Conservation (phyloP, 1,139 yeast species). For the Saccharomycopsis hybrid region DNA sequence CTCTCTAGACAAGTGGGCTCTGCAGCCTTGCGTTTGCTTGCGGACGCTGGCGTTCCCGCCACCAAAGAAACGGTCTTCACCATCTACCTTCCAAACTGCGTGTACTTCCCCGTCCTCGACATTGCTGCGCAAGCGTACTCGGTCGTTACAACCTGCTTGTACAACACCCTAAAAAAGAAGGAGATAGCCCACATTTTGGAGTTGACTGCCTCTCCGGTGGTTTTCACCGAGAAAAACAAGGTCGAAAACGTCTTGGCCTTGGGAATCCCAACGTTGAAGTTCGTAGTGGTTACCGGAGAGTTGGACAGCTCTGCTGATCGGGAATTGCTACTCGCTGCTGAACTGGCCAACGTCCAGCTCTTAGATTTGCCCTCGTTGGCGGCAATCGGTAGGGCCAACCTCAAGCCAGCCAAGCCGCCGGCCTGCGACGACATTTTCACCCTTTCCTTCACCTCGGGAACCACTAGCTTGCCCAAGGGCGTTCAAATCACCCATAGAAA, state of each 20-base stretch:
- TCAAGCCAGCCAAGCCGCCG: slow-evolving; percentile 25
- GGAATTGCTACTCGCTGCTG: slow-evolving; percentile 22
- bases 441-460: slow-evolving; percentile 51
- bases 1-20: slow-evolving; percentile 25
- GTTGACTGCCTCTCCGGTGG: slow-evolving; percentile 35
- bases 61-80: slow-evolving; percentile 29
- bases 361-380: slow-evolving; percentile 34
- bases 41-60: slow-evolving; percentile 27
- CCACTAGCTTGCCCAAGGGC: slow-evolving; percentile 53
- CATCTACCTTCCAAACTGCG: slow-evolving; percentile 25
- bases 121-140: slow-evolving; percentile 35
- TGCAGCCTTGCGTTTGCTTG: slow-evolving; percentile 25
- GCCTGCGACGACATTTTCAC: slow-evolving; percentile 40
- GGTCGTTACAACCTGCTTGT: slow-evolving; percentile 37
- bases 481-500: slow-evolving; percentile 41
- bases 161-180: slow-evolving; percentile 38
- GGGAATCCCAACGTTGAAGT: slow-evolving; percentile 22
- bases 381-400: slow-evolving; percentile 34
- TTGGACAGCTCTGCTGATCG: slow-evolving; percentile 19
- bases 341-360: slow-evolving; percentile 21
- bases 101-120: slow-evolving; percentile 52
- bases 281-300: slow-evolving; percentile 26
- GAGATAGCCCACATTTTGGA: slow-evolving; percentile 35
- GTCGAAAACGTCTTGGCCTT: slow-evolving; percentile 21
- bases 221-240: slow-evolving; percentile 35